These are phyloP conservation scores for Beauveria brongniartii DNA, from an alignment of 2,329 filamentous ascomycete genomes.

Conservation along the genomic window DNA sequence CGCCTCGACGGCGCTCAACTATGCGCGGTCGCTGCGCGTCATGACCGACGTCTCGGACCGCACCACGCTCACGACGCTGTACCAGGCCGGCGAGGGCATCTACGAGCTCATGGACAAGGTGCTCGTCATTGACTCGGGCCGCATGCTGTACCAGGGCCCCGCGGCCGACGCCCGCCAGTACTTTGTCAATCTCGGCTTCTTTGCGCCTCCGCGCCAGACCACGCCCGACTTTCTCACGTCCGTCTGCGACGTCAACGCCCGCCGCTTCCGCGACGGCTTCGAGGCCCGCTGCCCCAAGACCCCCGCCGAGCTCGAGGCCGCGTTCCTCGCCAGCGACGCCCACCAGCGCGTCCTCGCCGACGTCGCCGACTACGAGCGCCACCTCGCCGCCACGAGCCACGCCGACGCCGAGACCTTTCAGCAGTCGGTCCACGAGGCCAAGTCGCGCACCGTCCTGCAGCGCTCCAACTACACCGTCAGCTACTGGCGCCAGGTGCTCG, in stretches of 20 bases:
- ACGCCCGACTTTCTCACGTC: conserved; percentile 71
- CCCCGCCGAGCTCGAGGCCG: conserved; percentile 55
- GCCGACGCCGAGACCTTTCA: conserved; percentile 58
- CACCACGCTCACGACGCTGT: conserved; percentile 35
- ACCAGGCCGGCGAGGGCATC: conserved; percentile 36
- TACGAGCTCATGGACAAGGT: conserved; percentile 65
- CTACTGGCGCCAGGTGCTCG: conserved; percentile 61
- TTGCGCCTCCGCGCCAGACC: conserved; percentile 63
- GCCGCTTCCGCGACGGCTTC: conserved; percentile 56
- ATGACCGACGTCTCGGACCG: conserved; percentile 71
- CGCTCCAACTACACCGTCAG: conserved; percentile 70
- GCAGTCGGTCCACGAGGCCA: conserved; percentile 57
- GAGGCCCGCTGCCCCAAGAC: conserved; percentile 60
- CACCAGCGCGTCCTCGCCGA: conserved; percentile 54
- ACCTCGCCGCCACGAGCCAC: conserved; percentile 43
- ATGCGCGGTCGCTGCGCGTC: conserved; percentile 58
- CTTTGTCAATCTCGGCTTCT: conserved; percentile 64
- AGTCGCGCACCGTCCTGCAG: conserved; percentile 60
- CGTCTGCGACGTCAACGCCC: conserved; percentile 64
- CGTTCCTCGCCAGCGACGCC: conserved; percentile 54
- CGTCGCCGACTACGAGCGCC: conserved; percentile 39
- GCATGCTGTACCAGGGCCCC: conserved; percentile 59
- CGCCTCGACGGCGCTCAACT: conserved; percentile 70
- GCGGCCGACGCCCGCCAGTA: conserved; percentile 57
- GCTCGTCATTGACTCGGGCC: conserved; percentile 64